A percentile compares a stretch with the other conserved stretches of the same genome.
phyloP scores from a whole-genome alignment of 2,329 filamentous ascomycete species.

The Onygenales sp. region DNA sequence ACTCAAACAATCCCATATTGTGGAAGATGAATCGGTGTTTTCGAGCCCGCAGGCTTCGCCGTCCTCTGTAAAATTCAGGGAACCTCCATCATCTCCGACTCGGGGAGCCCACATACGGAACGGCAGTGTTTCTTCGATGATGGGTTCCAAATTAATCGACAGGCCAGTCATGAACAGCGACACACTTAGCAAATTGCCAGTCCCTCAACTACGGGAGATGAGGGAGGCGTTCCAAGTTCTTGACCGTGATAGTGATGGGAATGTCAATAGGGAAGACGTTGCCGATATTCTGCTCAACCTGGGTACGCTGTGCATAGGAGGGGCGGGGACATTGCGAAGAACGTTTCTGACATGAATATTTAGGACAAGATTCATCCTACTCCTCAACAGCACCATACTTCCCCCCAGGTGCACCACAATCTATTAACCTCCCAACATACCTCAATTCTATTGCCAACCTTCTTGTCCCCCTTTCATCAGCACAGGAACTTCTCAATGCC shows the following conservation, averaged over 20 bases:
- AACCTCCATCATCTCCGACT: constrained; percentile 31
- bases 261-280: constrained; percentile 73
- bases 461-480: constrained; percentile 64
- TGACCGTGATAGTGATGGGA: constrained; percentile 78
- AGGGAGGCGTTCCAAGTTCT: constrained; percentile 90
- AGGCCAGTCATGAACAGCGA: constrained; percentile 15
- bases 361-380: constrained; percentile 63
- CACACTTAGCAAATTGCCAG: constrained; percentile 44
- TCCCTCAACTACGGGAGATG: constrained; percentile 74
- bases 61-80: constrained; percentile 26
- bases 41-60: constrained; percentile 20
- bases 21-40: constrained; percentile 30
- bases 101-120: constrained; percentile 21
- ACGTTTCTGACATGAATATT: neutral
- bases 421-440: constrained; percentile 76
- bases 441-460: constrained; percentile 70
- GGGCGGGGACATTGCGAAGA: neutral
- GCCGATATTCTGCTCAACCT: constrained; percentile 79
- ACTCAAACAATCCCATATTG: constrained; percentile 37
- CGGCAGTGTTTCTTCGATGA: constrained; percentile 18
- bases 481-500: constrained; percentile 73
- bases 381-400: constrained; percentile 75
- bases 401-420: constrained; percentile 56
- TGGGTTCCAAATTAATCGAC: constrained; percentile 17
- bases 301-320: constrained; percentile 38